A percentile compares a stretch with the other conserved stretches of the same genome.
Evolutionary conservation across 176 grass and related monocot genomes (phyloP).

Genomic region (Canna indica): DNA sequence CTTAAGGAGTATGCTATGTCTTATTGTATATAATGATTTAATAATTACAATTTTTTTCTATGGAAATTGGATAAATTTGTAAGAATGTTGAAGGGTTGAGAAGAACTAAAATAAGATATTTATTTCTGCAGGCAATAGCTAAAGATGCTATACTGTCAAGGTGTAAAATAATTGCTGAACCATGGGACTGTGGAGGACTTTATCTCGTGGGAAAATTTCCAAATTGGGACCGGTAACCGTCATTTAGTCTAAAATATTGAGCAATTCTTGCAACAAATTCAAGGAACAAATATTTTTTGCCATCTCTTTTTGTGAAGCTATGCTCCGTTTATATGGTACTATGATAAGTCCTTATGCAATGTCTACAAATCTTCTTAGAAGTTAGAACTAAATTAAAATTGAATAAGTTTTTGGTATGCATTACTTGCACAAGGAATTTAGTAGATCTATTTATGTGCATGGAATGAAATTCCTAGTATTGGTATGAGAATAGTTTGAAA

Average conservation of each 20-base stretch:
- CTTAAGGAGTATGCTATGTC: too few species aligned
- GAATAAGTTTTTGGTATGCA: too few species aligned
- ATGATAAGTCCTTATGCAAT: too few species aligned
- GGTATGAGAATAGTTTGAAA: too few species aligned
- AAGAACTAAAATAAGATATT: neutral
- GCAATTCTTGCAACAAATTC: too few species aligned
- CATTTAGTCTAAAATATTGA: neutral
- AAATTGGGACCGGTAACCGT: constrained; percentile 95
- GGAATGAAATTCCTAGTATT: too few species aligned
- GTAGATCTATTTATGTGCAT: too few species aligned
- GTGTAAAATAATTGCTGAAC: constrained; percentile 99
- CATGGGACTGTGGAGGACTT: constrained; percentile 95
- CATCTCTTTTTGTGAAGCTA: neutral
- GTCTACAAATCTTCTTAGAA: too few species aligned
- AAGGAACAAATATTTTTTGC: too few species aligned
- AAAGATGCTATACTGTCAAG: constrained; percentile 78
- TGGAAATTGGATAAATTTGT: neutral
- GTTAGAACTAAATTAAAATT: too few species aligned
- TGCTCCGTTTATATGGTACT: neutral
- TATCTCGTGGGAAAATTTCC: constrained; percentile 94
- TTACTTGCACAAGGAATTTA: too few species aligned
- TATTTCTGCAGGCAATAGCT: constrained; percentile 63
- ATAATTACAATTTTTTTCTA: neutral
- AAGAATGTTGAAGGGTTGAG: neutral
- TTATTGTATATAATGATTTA: too few species aligned